These are phyloP conservation scores for Ilex aquifolium DNA, from an alignment of 257 asterid species.

Conservation along the genomic window DNA sequence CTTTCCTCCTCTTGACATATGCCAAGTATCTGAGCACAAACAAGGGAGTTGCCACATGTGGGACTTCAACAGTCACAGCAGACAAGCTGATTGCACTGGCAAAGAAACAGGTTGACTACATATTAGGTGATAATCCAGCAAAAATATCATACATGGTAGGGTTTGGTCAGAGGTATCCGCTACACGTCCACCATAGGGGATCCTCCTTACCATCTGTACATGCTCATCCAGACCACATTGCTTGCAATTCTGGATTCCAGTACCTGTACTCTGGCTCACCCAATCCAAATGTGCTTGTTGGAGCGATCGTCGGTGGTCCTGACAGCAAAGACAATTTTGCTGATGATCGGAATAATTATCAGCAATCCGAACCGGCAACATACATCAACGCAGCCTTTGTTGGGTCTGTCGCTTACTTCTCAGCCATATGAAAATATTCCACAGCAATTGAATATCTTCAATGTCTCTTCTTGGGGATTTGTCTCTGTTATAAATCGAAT, in stretches of 20 bases:
- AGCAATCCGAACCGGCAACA: conserved; percentile 1
- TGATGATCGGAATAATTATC: conserved; percentile 3
- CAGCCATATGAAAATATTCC: background rate
- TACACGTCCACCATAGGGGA: background rate
- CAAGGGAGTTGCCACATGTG: conserved; percentile 45
- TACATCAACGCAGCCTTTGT: conserved; percentile 1
- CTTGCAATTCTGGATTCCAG: background rate
- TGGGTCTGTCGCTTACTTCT: background rate
- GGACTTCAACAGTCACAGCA: conserved; percentile 36
- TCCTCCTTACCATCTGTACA: background rate
- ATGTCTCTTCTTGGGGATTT: background rate
- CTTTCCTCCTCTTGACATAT: conserved; percentile 58
- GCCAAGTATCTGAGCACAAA: conserved; percentile 51
- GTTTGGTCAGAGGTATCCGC: conserved; percentile 20
- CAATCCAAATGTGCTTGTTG: conserved; percentile 1
- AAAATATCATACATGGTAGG: conserved; percentile 83
- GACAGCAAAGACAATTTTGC: background rate
- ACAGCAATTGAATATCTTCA: too few species aligned
- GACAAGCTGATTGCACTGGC: conserved; percentile 45
- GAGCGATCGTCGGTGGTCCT: conserved; percentile 1
- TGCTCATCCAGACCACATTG: background rate
- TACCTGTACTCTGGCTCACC: background rate
- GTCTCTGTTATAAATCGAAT: background rate
- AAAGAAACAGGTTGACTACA: conserved; percentile 71
- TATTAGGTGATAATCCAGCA: conserved; percentile 74